These are phyloP conservation scores for Starmerella gropengiesseri DNA, from an alignment of 805 yeast genomes.

Conservation along the genomic window DNA sequence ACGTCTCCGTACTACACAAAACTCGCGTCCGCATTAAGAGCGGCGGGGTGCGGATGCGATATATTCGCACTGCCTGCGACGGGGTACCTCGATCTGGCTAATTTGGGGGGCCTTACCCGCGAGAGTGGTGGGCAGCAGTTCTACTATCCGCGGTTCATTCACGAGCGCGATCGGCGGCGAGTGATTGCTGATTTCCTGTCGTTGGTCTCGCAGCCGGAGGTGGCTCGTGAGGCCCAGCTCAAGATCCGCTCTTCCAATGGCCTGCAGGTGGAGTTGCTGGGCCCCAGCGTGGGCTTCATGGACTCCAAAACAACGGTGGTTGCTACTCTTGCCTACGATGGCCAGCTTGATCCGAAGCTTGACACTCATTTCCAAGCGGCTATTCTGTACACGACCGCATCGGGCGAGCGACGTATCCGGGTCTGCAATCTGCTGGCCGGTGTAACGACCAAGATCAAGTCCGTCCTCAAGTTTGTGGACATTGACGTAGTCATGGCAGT, in stretches of 20 bases:
- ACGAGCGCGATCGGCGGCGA: slow-evolving; percentile 57
- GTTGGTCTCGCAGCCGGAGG: slow-evolving; percentile 19
- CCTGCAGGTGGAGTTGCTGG: slow-evolving; percentile 45
- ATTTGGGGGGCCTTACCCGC: slow-evolving; percentile 51
- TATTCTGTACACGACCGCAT: slow-evolving; percentile 51
- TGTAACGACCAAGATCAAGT: slow-evolving; percentile 60
- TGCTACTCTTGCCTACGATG: slow-evolving; percentile 66
- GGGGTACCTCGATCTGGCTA: slow-evolving; percentile 59
- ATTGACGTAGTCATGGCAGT: slow-evolving; percentile 53
- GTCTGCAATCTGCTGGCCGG: slow-evolving; percentile 78
- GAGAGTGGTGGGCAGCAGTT: slow-evolving; percentile 62
- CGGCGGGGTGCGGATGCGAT: slow-evolving; percentile 61
- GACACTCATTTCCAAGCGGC: slow-evolving; percentile 93
- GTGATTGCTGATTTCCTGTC: slow-evolving; percentile 42
- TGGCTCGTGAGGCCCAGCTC: slow-evolving; percentile 74
- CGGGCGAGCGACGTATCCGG: slow-evolving; percentile 73
- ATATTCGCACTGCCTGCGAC: slow-evolving; percentile 52
- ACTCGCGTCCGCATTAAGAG: slow-evolving; percentile 46
- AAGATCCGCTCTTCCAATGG: slow-evolving; percentile 85
- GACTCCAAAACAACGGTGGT: slow-evolving; percentile 55
- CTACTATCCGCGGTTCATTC: slow-evolving; percentile 55
- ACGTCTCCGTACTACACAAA: slow-evolving; percentile 52
- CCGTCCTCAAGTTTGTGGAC: slow-evolving; percentile 69
- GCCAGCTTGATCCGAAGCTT: slow-evolving; percentile 48
- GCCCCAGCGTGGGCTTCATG: slow-evolving; percentile 44